Evolutionary conservation across 192 early-diverging fungal species (phyloP), one percentile per base, ranked within the genome.

Genomic region (Podila epicladia): DNA sequence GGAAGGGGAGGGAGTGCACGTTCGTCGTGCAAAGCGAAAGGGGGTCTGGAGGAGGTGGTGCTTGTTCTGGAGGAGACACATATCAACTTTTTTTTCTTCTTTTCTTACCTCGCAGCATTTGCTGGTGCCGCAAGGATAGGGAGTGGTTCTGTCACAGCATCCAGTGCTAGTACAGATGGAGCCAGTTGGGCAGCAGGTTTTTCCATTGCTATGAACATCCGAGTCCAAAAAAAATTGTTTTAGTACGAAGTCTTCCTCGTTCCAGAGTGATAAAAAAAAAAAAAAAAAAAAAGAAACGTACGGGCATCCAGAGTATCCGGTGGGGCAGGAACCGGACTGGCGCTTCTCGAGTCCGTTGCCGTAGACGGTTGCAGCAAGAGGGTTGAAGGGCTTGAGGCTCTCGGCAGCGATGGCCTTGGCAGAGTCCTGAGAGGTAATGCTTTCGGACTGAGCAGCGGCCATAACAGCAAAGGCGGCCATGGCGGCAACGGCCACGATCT

Each of bases 381-480:
- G 35, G 35, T 37, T 37, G 35, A 9, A 37, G 35, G 50, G 12
- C 4, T n/a, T 53, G 50, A 17, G 3, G 19, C 7, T 20, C 17
- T 53, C 50, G 17, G 50, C 50, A 53, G 50, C 8, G n/a, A 22
- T 53, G 35, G 6, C 35, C 9, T 6, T 37, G 35, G 35, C 35
- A 37, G 35, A 37, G 9, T 37, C 9, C 35, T 37, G 35, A 9
- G 35, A 37, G 35, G 4, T 7, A 53, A n/a, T 53, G n/a, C 2
- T 0, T n/a, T 53, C 50, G 50, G 17, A 17, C 50, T 53, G 50
- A 11, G 50, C 50, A 53, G 19, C n/a, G n/a, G 50, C 50, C 50
- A 53, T 53, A 20, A 53, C 50, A 20, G 50, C 50, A 53, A 53
- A 53, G 50, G 50, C 50, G 50, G 50, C 50, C 50, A 53, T 53